Evolutionary conservation across 83 land plant genomes (phyloP).

Genomic region (Diphasiastrum complanatum): DNA sequence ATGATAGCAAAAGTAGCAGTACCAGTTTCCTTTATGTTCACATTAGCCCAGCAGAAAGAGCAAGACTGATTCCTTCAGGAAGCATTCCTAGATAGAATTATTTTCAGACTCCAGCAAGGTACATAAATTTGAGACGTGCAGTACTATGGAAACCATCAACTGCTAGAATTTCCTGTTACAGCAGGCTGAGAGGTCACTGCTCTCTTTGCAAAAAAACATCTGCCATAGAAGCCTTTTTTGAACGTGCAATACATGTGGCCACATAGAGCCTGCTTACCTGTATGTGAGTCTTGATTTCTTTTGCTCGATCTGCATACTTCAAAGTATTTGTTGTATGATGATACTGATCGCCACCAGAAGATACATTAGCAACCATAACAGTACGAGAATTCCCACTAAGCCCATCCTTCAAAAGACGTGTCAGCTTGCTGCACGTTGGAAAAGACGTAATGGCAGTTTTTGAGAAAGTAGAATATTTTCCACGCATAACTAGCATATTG

Average conservation of each 20-base stretch:
- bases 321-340: constrained; percentile 88
- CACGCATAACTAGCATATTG: no score
- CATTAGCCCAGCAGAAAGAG: neutral
- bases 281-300: constrained; percentile 91
- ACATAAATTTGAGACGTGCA: no score
- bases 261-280: constrained; percentile 47
- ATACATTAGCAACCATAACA: constrained; percentile 87
- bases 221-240: neutral
- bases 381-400: constrained; percentile 96
- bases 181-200: neutral
- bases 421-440: constrained; percentile 64
- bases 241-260: neutral
- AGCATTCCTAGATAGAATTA: no score
- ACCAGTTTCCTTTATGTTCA: constrained; percentile 2
- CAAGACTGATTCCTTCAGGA: neutral
- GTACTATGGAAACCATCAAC: neutral
- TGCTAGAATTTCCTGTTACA: constrained; percentile 11
- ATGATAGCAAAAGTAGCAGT: neutral
- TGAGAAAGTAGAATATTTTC: no score
- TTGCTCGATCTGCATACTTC: constrained; percentile 97
- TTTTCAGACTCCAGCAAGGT: no score
- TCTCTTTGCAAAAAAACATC: neutral
- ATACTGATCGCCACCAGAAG: constrained; percentile 83
- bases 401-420: constrained; percentile 93
- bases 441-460: no score